Conservation (phyloP, 192 early-diverging fungal species). For the Backusella tuberculispora region DNA sequence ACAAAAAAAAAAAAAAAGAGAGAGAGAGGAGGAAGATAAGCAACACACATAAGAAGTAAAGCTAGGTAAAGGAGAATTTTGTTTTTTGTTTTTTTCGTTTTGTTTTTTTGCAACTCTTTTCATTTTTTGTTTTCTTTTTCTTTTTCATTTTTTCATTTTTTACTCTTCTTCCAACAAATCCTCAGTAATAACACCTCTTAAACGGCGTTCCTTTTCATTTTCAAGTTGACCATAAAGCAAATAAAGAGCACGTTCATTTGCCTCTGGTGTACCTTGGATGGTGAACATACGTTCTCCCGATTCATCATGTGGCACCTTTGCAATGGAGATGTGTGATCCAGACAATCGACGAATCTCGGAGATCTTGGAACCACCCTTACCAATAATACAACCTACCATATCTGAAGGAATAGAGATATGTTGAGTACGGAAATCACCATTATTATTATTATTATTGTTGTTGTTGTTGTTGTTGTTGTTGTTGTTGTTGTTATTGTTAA, state of each 20-base stretch:
- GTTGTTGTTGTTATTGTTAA: neutral
- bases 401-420: conserved; percentile 93
- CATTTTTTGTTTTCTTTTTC: too few species aligned
- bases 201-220: conserved; percentile 81
- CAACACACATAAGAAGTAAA: too few species aligned
- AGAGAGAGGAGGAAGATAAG: too few species aligned
- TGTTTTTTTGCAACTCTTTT: too few species aligned
- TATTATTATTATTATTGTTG: neutral
- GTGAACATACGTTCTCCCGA: conserved; percentile 89
- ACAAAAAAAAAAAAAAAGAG: too few species aligned
- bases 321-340: conserved; percentile 89
- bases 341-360: conserved; percentile 81
- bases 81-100: too few species aligned
- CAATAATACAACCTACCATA: conserved; percentile 98
- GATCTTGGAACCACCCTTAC: conserved; percentile 85
- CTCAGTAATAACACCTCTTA: conserved; percentile 47
- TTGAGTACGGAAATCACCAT: conserved; percentile 64
- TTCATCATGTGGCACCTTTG: conserved; percentile 78
- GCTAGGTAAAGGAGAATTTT: too few species aligned
- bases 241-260: conserved; percentile 89
- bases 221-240: conserved; percentile 91
- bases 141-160: neutral
- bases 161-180: conserved; percentile 34
- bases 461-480: conserved; percentile 8
- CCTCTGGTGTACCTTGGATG: conserved; percentile 84